Conservation (phyloP, 768 basidiomycete genomes). For the Tylopilus sp. region DNA sequence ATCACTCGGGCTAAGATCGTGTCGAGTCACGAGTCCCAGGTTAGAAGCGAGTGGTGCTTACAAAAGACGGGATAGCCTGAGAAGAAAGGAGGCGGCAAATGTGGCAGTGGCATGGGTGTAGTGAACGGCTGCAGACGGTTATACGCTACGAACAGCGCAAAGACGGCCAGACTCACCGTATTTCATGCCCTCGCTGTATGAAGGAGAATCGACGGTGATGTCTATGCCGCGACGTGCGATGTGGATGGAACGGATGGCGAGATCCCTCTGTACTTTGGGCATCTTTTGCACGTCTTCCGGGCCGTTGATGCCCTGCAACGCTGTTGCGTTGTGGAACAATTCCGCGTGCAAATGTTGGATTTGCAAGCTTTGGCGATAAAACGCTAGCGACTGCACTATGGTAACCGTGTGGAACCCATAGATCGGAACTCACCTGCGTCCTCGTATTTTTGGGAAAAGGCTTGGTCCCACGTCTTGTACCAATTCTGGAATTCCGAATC, state of each 20-base stretch:
- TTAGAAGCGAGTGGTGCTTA: slow-evolving; percentile 38
- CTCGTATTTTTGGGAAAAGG: slow-evolving; percentile 78
- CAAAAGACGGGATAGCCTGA: slow-evolving; percentile 86
- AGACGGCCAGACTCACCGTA: slow-evolving; percentile 54
- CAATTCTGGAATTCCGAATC: slow-evolving; percentile 77
- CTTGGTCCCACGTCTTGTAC: slow-evolving; percentile 78
- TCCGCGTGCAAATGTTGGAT: slow-evolving; percentile 88
- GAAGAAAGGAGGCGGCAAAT: slow-evolving; percentile 86
- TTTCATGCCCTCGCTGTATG: slow-evolving; percentile 89
- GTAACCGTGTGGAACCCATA: slow-evolving; percentile 4
- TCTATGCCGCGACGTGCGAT: slow-evolving; percentile 80
- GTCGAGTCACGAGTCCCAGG: neutral
- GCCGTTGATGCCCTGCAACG: slow-evolving; percentile 76
- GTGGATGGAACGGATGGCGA: slow-evolving; percentile 79
- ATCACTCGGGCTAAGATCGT: slow-evolving; percentile 83
- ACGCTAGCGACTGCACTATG: slow-evolving; percentile 45
- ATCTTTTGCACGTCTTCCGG: slow-evolving; percentile 85
- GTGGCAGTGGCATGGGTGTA: slow-evolving; percentile 92
- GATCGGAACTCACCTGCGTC: slow-evolving; percentile 57
- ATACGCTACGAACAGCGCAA: neutral
- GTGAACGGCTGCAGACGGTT: slow-evolving; percentile 61
- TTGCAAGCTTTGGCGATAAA: slow-evolving; percentile 85
- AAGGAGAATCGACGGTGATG: slow-evolving; percentile 78
- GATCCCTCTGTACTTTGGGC: slow-evolving; percentile 69
- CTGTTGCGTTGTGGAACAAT: slow-evolving; percentile 81